These are phyloP conservation scores for Tetrapyrgos nigripes DNA, from an alignment of 1,284 basidiomycete genomes.

Conservation along the genomic window DNA sequence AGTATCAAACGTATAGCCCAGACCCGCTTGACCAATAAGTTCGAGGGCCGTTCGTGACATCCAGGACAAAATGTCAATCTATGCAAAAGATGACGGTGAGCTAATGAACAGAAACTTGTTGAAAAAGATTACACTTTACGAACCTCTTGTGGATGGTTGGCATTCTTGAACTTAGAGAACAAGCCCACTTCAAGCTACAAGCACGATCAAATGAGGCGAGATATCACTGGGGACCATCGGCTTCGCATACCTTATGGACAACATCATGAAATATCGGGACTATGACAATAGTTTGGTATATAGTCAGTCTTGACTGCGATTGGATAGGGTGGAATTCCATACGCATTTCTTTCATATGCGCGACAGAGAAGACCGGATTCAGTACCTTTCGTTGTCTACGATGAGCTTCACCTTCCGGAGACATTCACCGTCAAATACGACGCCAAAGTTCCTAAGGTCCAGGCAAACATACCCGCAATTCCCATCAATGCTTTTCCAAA, in stretches of 20 bases:
- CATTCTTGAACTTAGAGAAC: background rate
- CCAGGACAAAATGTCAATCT: conserved; percentile 18
- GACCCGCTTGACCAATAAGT: conserved; percentile 34
- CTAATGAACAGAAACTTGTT: background rate
- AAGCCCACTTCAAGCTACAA: background rate
- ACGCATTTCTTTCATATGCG: conserved; percentile 17
- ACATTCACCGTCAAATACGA: background rate
- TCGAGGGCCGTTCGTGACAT: conserved; percentile 29
- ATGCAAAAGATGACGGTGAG: background rate
- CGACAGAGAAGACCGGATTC: conserved; percentile 16
- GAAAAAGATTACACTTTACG: background rate
- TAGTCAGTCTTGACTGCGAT: background rate
- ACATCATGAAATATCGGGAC: conserved; percentile 15
- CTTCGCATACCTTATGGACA: conserved; percentile 1
- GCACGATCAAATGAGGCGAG: background rate
- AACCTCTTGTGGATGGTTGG: conserved; percentile 1
- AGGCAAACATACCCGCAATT: conserved; percentile 25
- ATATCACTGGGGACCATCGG: background rate
- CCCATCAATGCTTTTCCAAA: conserved; percentile 8
- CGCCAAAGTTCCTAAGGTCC: background rate
- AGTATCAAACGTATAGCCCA: conserved; percentile 48
- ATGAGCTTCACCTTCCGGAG: conserved; percentile 32
- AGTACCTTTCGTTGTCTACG: conserved; percentile 17
- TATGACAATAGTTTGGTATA: background rate
- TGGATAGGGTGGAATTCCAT: conserved; percentile 11